A percentile compares a stretch with the other conserved stretches of the same genome.
Conservation (phyloP, 345 rosid genomes). For the Populus pruinosa region DNA sequence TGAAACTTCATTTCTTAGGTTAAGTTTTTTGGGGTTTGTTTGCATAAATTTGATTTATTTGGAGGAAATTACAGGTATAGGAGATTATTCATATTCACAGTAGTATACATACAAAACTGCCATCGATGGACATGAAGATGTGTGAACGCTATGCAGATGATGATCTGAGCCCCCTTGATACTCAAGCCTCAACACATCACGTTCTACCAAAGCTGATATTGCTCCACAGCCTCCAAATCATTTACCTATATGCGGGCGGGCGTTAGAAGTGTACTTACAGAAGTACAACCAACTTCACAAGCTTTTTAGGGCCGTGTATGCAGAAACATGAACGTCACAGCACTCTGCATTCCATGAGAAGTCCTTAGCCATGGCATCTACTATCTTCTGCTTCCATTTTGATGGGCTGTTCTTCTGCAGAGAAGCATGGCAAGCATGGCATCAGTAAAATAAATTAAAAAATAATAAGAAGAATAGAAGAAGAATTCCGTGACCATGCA, state of each 20-base stretch:
- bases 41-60: too few species aligned
- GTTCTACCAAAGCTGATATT: not conserved
- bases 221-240: too few species aligned
- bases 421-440: not conserved
- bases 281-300: constrained; percentile 34
- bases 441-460: not conserved
- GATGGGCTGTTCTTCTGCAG: constrained; percentile 42
- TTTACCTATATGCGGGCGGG: not conserved
- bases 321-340: constrained; percentile 57
- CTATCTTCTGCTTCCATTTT: constrained; percentile 45
- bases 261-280: too few species aligned
- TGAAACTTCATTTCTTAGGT: too few species aligned
- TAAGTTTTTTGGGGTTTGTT: too few species aligned
- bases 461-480: not conserved
- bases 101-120: too few species aligned
- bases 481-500: not conserved
- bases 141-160: not conserved
- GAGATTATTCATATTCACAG: too few species aligned
- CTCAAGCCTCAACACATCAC: too few species aligned
- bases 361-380: constrained; percentile 56
- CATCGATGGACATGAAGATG: not conserved
- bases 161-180: not conserved
- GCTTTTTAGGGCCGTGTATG: constrained; percentile 44
- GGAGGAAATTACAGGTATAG: too few species aligned
- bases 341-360: constrained; percentile 65